A percentile compares a stretch with the other conserved stretches of the same genome.
phyloP scores from a whole-genome alignment of 306 rosid species.

The Sicyos baderoa region DNA sequence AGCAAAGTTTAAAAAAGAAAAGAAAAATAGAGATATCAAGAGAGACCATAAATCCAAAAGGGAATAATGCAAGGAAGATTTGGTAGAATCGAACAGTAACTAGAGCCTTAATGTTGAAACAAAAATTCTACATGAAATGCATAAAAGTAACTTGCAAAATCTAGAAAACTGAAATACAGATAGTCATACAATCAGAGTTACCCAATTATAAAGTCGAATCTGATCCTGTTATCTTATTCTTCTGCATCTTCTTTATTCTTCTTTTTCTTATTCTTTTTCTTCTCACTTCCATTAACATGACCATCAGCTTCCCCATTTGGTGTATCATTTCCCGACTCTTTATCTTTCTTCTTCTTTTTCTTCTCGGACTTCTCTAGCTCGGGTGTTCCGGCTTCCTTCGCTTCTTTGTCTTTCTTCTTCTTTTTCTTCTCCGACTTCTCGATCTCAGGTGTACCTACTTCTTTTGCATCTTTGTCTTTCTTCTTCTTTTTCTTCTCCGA shows the following conservation, averaged over 20 bases:
- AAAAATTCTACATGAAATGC: slow-evolving; percentile 16
- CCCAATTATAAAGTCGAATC: neutral
- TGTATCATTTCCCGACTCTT: slow-evolving; percentile 23
- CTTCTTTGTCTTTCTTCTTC: slow-evolving; percentile 26
- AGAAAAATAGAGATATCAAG: too few relatives aligned
- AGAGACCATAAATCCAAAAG: too few relatives aligned
- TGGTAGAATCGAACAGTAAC: neutral
- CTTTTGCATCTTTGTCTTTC: slow-evolving; percentile 49
- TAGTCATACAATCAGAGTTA: slow-evolving; percentile 8
- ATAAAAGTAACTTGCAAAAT: slow-evolving; percentile 1
- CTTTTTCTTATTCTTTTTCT: slow-evolving; percentile 48
- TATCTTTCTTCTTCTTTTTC: slow-evolving; percentile 39
- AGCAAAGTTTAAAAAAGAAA: too few relatives aligned
- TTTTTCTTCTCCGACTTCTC: slow-evolving; percentile 68
- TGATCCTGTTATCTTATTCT: slow-evolving; percentile 24
- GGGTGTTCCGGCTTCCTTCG: too few relatives aligned
- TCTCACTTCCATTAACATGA: slow-evolving; percentile 44
- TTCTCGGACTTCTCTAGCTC: too few relatives aligned
- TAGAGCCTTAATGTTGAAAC: too few relatives aligned
- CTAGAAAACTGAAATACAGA: slow-evolving; percentile 14
- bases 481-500: slow-evolving; percentile 69
- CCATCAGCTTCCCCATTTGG: slow-evolving; percentile 26
- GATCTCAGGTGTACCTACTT: slow-evolving; percentile 30
- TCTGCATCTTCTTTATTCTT: slow-evolving; percentile 43
- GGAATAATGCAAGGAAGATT: too few relatives aligned